Evolutionary conservation across 2,329 filamentous ascomycete genomes (phyloP).

Genomic region (Cercospora berteroae): DNA sequence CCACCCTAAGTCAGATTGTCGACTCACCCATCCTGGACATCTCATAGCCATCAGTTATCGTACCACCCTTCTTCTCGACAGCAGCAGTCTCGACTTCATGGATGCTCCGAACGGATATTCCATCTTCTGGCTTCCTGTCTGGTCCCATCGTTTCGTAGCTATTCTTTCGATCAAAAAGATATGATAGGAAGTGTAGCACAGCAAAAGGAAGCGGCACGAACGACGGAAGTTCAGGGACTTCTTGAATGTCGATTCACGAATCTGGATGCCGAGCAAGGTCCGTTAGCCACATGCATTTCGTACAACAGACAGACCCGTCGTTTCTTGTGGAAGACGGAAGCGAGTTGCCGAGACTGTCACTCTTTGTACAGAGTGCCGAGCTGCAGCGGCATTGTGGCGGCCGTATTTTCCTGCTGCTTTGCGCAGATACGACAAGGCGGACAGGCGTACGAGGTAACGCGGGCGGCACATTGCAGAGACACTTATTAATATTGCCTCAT

Average conservation of each 20-base stretch:
- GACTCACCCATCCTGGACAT: conserved; percentile 47
- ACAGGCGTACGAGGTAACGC: background rate
- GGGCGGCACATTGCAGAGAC: conserved; percentile 6
- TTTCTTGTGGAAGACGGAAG: conserved; percentile 4
- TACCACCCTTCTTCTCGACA: conserved; percentile 32
- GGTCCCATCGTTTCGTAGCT: conserved; percentile 15
- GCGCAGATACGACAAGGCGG: background rate
- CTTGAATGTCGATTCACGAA: conserved; percentile 5
- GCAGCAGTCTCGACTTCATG: conserved; percentile 24
- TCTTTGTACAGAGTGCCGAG: conserved; percentile 8
- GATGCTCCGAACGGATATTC: conserved; percentile 28
- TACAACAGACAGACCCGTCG: conserved; percentile 2
- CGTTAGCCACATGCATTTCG: conserved; percentile 15
- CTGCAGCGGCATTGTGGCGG: conserved; percentile 11
- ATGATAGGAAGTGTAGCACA: background rate
- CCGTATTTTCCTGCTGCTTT: conserved; percentile 2
- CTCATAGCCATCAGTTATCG: conserved; percentile 42
- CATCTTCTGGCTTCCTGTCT: conserved; percentile 26
- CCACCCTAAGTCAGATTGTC: background rate
- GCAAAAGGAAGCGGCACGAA: background rate
- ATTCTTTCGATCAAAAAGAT: conserved; percentile 1
- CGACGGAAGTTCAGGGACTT: conserved; percentile 7
- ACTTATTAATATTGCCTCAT: conserved; percentile 3
- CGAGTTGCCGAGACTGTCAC: conserved; percentile 16
- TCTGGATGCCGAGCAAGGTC: conserved; percentile 15